phyloP scores from a whole-genome alignment of 1,139 yeast species.

The Casaregolazyma lundiana region DNA sequence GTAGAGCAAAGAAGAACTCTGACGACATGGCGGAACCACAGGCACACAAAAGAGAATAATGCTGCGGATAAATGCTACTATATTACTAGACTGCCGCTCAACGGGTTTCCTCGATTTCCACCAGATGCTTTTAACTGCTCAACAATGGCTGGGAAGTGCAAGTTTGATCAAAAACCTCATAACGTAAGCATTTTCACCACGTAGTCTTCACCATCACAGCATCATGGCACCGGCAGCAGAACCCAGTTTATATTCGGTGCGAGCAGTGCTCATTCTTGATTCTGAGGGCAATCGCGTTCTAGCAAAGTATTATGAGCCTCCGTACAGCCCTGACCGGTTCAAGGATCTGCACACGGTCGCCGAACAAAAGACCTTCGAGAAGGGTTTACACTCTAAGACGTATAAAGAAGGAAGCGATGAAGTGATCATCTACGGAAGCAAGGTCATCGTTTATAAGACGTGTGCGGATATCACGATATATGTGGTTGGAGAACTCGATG shows the following conservation, averaged over 20 bases:
- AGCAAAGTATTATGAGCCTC: conserved; percentile 78
- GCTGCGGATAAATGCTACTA: too few species aligned
- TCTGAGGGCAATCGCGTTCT: conserved; percentile 74
- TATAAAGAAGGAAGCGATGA: conserved; percentile 78
- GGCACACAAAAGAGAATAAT: too few species aligned
- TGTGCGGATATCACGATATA: conserved; percentile 67
- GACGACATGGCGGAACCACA: conserved; percentile 34
- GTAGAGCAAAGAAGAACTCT: conserved; percentile 53
- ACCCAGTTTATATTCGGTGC: conserved; percentile 58
- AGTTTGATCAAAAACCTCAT: too few species aligned
- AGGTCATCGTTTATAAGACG: conserved; percentile 73
- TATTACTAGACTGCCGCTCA: too few species aligned
- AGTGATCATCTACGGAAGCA: conserved; percentile 63
- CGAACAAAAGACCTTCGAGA: conserved; percentile 75
- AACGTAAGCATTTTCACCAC: too few species aligned
- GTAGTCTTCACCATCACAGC: neutral
- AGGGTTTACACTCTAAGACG: conserved; percentile 65
- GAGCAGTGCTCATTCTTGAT: conserved; percentile 76
- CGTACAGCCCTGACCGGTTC: conserved; percentile 38
- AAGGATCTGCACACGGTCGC: conserved; percentile 40
- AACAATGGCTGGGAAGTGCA: too few species aligned
- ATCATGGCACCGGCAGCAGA: conserved; percentile 20
- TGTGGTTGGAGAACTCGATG: conserved; percentile 70
- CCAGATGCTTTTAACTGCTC: too few species aligned
- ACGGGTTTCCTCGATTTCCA: too few species aligned